phyloP scores from a whole-genome alignment of 345 rosid species.

The Rhodamnia argentea region DNA sequence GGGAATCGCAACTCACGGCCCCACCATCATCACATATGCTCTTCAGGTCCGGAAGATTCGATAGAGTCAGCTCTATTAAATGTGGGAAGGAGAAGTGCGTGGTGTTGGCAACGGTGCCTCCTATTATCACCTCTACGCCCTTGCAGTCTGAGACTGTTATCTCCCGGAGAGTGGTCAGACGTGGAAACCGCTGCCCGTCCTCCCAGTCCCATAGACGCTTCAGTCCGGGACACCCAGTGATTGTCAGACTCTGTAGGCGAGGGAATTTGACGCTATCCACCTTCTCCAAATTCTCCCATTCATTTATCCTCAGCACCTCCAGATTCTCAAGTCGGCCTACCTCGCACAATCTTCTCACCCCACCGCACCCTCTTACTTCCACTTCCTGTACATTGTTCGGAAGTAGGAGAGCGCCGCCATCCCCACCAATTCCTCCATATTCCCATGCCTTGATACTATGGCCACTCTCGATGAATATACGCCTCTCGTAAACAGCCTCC shows the following conservation, averaged over 20 bases:
- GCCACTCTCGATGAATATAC: not conserved
- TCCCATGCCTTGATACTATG: not conserved
- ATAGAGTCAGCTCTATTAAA: accelerated
- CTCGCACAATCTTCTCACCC: accelerated
- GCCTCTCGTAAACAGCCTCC: no score
- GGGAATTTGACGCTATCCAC: not conserved
- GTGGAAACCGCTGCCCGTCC: no score
- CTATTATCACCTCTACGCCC: not conserved
- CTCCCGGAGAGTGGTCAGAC: no score
- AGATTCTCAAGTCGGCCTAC: not conserved
- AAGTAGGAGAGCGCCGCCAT: not conserved
- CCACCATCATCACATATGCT: not conserved
- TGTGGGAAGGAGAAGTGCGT: accelerated
- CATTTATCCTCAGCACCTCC: accelerated
- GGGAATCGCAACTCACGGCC: not conserved
- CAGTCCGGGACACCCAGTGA: not conserved
- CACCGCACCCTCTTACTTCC: accelerated
- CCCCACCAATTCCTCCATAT: accelerated
- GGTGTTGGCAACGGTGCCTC: accelerated
- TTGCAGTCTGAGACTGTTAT: accelerated
- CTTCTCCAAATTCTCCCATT: not conserved
- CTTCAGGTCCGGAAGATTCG: not conserved
- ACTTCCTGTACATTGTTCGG: not conserved
- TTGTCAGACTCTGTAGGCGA: accelerated
- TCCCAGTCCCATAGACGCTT: accelerated